phyloP scores from a whole-genome alignment of 2,329 filamentous ascomycete species.

The Neocatenulostroma microsporum region DNA sequence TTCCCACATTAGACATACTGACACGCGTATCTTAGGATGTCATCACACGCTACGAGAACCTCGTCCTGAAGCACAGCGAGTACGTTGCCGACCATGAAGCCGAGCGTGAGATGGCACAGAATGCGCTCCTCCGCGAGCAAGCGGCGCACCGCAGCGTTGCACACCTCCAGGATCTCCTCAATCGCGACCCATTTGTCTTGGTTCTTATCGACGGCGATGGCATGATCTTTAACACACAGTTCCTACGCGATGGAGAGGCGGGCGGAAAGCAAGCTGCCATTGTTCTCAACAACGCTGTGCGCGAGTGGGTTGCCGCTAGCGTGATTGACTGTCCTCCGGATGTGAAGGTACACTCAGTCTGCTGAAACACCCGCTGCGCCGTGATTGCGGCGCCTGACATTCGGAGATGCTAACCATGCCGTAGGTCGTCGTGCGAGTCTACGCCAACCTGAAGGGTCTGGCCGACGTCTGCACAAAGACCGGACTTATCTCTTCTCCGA shows the following conservation, averaged over 20 bases:
- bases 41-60: conserved; percentile 32
- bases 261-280: conserved; percentile 51
- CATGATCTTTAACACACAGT: conserved; percentile 36
- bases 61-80: conserved; percentile 26
- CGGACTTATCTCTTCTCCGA: conserved; percentile 44
- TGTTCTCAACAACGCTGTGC: conserved; percentile 44
- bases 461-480: conserved; percentile 36
- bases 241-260: conserved; percentile 32
- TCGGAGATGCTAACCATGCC: no score
- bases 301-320: conserved; percentile 32
- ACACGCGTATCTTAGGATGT: no score
- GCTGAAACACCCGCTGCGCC: no score
- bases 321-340: conserved; percentile 26
- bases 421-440: conserved; percentile 40
- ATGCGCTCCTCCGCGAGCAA: conserved; percentile 1
- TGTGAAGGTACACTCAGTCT: no score
- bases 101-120: conserved; percentile 15
- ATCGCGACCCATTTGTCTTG: conserved; percentile 51
- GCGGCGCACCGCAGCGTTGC: conserved; percentile 4
- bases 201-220: conserved; percentile 57
- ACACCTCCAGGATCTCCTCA: conserved; percentile 14
- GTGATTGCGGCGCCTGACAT: no score
- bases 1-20: no score
- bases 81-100: conserved; percentile 22
- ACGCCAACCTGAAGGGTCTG: conserved; percentile 39